A percentile compares a stretch with the other conserved stretches of the same genome.
These are phyloP conservation scores for Aspergillus neoniger DNA, from an alignment of 2,329 filamentous ascomycete species.

Conservation along the genomic window DNA sequence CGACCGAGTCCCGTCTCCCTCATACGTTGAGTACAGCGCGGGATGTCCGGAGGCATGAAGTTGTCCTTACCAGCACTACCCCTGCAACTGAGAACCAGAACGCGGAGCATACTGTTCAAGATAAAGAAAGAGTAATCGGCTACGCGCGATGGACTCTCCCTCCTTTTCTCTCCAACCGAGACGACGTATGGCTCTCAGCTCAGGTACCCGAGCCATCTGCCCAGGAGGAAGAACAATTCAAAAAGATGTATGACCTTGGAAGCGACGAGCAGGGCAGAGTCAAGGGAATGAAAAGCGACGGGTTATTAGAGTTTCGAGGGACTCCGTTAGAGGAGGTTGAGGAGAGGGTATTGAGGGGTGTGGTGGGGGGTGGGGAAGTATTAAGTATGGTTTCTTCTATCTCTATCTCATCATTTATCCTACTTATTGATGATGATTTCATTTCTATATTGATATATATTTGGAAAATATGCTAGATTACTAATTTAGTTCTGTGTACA, in stretches of 20 bases:
- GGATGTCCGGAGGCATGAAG: neutral
- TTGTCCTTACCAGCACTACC: neutral
- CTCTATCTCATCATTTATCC: neutral
- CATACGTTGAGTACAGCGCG: neutral
- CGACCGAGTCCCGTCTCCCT: neutral
- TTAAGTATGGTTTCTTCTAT: neutral
- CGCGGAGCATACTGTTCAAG: neutral
- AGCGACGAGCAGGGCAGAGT: neutral
- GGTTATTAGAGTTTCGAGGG: neutral
- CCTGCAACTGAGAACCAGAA: accelerated
- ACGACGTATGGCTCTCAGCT: neutral
- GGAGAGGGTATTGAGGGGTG: neutral
- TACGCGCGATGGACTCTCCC: conserved; percentile 2
- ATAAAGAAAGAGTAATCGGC: neutral
- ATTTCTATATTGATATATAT: too few species aligned
- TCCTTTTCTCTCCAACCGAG: neutral
- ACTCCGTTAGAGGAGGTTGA: neutral
- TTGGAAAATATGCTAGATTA: too few species aligned
- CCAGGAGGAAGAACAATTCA: neutral
- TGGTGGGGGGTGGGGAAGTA: neutral
- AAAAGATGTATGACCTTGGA: neutral
- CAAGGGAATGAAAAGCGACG: neutral
- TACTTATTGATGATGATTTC: too few species aligned
- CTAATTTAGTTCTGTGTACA: neutral
- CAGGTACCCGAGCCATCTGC: neutral